phyloP scores from a whole-genome alignment of 139 green algal genomes.

The Coccomyxa sp. region DNA sequence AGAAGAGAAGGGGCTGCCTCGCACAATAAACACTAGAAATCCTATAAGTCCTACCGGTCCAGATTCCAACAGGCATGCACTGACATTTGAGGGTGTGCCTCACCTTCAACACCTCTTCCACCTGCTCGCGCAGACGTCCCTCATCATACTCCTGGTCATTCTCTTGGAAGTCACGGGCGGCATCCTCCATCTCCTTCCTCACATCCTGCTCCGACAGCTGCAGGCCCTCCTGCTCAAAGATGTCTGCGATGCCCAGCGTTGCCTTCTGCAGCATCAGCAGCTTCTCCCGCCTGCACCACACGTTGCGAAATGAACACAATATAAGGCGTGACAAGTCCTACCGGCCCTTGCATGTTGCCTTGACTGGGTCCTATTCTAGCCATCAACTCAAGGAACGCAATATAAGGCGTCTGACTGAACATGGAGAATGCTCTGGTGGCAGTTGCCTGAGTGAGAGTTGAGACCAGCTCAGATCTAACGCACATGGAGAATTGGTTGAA shows the following conservation, averaged over 20 bases:
- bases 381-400: neutral
- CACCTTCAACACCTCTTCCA: constrained; percentile 19
- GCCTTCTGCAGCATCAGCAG: constrained; percentile 22
- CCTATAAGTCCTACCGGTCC: neutral
- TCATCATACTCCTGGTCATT: constrained; percentile 26
- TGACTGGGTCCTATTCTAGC: neutral
- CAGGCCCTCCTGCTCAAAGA: constrained; percentile 27
- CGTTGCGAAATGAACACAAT: neutral
- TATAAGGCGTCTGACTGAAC: neutral
- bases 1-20: neutral
- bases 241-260: constrained; percentile 31
- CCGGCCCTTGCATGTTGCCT: neutral
- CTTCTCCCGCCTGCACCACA: constrained; percentile 11
- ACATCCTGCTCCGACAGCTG: constrained; percentile 7
- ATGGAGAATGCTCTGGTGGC: neutral
- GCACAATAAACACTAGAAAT: neutral
- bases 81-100: neutral
- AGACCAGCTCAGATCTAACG: too few species aligned
- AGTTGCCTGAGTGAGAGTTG: too few species aligned
- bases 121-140: constrained; percentile 35
- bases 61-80: neutral
- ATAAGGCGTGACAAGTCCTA: neutral
- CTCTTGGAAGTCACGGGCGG: constrained; percentile 13
- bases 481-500: neutral
- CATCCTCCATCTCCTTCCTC: constrained; percentile 23